These are phyloP conservation scores for Ottelia alismoides DNA, from an alignment of 106 monocot genomes.

Conservation along the genomic window DNA sequence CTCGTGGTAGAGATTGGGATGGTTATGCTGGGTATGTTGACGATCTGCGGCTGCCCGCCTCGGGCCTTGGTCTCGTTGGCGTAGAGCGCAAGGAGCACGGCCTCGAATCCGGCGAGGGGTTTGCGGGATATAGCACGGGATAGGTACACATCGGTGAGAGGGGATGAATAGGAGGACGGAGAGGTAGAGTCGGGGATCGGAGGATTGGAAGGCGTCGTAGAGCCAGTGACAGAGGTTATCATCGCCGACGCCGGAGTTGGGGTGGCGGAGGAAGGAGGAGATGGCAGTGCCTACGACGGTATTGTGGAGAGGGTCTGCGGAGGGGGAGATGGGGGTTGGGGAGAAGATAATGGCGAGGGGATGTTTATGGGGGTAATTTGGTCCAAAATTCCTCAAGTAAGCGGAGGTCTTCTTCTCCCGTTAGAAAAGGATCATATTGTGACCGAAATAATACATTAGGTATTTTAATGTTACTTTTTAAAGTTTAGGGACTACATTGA, in stretches of 20 bases:
- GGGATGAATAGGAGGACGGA: conserved; percentile 43
- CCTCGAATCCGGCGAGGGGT: conserved; percentile 57
- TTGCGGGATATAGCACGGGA: conserved; percentile 20
- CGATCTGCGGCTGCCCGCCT: conserved; percentile 14
- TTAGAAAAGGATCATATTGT: no score
- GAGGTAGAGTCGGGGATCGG: conserved; percentile 41
- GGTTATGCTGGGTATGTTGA: conserved; percentile 25
- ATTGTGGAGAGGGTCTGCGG: conserved; percentile 32
- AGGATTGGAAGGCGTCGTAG: conserved; percentile 57
- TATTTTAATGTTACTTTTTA: no score
- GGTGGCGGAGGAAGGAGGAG: conserved; percentile 25
- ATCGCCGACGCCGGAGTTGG: conserved; percentile 37
- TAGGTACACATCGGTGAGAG: conserved; percentile 46
- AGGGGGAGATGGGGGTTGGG: no score
- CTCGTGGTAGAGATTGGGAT: conserved; percentile 35
- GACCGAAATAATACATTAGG: no score
- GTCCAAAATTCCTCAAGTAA: no score
- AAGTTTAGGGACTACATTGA: no score
- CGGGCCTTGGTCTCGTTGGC: conserved; percentile 40
- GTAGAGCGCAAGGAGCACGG: conserved; percentile 56
- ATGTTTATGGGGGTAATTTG: no score
- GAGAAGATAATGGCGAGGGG: no score
- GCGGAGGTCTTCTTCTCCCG: no score
- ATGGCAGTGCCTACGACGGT: conserved; percentile 5
- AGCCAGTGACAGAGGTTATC: conserved; percentile 62